A percentile compares a stretch with the other conserved stretches of the same genome.
Evolutionary conservation across 345 rosid genomes (phyloP).

Genomic region (Gossypium mustelinum): DNA sequence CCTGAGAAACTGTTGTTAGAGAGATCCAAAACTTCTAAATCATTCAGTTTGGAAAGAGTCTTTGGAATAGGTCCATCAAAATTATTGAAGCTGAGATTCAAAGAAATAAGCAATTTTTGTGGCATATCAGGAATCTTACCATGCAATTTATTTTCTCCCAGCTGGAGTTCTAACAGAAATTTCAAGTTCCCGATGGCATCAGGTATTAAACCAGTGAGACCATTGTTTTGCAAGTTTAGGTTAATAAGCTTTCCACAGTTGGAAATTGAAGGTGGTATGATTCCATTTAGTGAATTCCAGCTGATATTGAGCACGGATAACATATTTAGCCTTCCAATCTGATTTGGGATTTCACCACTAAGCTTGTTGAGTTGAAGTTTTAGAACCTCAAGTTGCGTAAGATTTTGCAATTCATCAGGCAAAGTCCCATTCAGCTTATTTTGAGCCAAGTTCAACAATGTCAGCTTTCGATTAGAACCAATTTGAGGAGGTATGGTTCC

Average conservation of each 20-base stretch:
- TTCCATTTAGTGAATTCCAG: slow-evolving; percentile 53
- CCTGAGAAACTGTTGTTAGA: slow-evolving; percentile 59
- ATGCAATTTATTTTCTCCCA: slow-evolving; percentile 36
- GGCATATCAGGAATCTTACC: slow-evolving; percentile 68
- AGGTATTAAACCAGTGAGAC: slow-evolving; percentile 59
- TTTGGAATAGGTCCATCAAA: slow-evolving; percentile 49
- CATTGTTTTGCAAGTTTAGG: slow-evolving; percentile 54
- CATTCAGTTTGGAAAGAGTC: slow-evolving; percentile 26
- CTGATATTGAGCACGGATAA: slow-evolving; percentile 47
- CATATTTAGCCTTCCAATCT: slow-evolving; percentile 22
- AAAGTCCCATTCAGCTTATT: slow-evolving; percentile 44
- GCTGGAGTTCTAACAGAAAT: slow-evolving; percentile 54
- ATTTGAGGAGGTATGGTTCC: slow-evolving; percentile 43
- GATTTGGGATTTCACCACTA: slow-evolving; percentile 46
- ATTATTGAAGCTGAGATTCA: slow-evolving; percentile 70
- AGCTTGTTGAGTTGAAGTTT: slow-evolving; percentile 49
- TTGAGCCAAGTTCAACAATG: slow-evolving; percentile 53
- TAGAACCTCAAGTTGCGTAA: slow-evolving; percentile 48
- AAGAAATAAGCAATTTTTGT: slow-evolving; percentile 45
- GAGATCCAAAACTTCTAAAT: slow-evolving; percentile 73
- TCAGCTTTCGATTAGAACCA: slow-evolving; percentile 40
- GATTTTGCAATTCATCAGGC: slow-evolving; percentile 39
- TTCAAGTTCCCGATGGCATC: slow-evolving; percentile 22
- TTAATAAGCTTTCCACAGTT: slow-evolving; percentile 30
- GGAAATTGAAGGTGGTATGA: slow-evolving; percentile 53